Percentiles rank a stretch among this genome's conserved stretches.
Evolutionary conservation across 306 rosid species (phyloP).

Genomic region (Glycine latifolia): DNA sequence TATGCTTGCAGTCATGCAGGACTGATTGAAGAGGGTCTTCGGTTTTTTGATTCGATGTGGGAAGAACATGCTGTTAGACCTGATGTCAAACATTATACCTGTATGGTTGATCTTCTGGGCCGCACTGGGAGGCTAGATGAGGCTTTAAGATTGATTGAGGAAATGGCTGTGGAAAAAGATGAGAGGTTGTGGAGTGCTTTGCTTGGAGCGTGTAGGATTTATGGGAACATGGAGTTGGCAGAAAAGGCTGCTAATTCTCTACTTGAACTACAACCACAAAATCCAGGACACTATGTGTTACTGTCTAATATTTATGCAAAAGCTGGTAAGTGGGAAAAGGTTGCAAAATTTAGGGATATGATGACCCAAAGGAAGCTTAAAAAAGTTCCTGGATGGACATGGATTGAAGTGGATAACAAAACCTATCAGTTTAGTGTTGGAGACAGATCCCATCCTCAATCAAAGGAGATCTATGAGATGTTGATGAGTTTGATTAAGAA

Average conservation of each 20-base stretch:
- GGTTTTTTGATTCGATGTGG: slow-evolving; percentile 65
- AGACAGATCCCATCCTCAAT: slow-evolving; percentile 70
- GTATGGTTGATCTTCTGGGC: slow-evolving; percentile 85
- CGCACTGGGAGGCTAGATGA: slow-evolving; percentile 81
- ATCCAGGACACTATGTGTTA: slow-evolving; percentile 76
- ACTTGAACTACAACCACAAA: slow-evolving; percentile 69
- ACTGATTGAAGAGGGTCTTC: slow-evolving; percentile 70
- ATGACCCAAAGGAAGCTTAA: slow-evolving; percentile 67
- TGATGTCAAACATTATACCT: slow-evolving; percentile 80
- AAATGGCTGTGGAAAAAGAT: slow-evolving; percentile 64
- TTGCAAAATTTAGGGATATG: slow-evolving; percentile 67
- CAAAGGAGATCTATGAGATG: slow-evolving; percentile 63
- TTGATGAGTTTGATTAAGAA: slow-evolving; percentile 59
- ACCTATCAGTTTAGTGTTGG: slow-evolving; percentile 68
- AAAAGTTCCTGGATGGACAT: slow-evolving; percentile 81
- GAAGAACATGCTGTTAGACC: slow-evolving; percentile 65
- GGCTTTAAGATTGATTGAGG: slow-evolving; percentile 65
- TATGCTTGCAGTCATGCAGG: slow-evolving; percentile 90
- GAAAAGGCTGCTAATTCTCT: slow-evolving; percentile 71
- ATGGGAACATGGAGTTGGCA: slow-evolving; percentile 71
- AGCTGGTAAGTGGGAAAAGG: slow-evolving; percentile 77
- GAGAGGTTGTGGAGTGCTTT: slow-evolving; percentile 85
- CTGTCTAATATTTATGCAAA: slow-evolving; percentile 80
- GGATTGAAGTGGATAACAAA: slow-evolving; percentile 71
- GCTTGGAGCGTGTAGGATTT: slow-evolving; percentile 80